Base-by-base conservation (phyloP, 768 basidiomycete genomes). In the Russula griseocarnosa region DNA sequence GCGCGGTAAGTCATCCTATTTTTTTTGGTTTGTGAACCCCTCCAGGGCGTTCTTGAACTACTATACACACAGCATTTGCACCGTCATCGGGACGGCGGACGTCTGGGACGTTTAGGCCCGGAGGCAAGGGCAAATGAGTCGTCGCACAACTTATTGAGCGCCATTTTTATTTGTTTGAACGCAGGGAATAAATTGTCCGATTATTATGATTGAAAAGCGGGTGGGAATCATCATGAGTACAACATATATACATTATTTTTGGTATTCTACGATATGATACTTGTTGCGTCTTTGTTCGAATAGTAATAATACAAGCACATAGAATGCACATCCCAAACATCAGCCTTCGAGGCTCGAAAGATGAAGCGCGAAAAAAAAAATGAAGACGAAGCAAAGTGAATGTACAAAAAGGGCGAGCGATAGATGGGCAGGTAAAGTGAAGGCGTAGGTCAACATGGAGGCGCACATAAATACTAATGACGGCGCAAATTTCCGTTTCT, bases 401-500 rank as follows among this genome's bases (percentile, higher is more conserved):
- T 49, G 47, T 40, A 49, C 34, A 30, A 36, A 59, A 30, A 28
- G 28, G 38, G 11, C 9, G n/a, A 54, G 53, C 32, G 52, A 22
- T 50, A 18, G 7, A 18, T 3, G 61, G 58, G 62, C 30, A 49
- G 36, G 36, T 36, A 65, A 54, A 16, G 20, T 8, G 24, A 4
- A 46, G 14, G n/a, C 7, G 13, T 11, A 20, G 42, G n/a, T 51
- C 30, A 40, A 40, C 61, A 69, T 64, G 34, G 58, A 69, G 32
- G 44, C 40, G 46, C 44, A 53, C 54, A 22, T 47, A 67, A 52
- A 40, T 36, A 36, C 36, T 36, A 36, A 13, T 71, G 69, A 42
- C 72, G 66, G 62, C 79, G 77, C 54, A 91, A 71, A 52, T 77
- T 80, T 36, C 89, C 89, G 70, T 86, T 88, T 87, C 72, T 91